Evolutionary conservation across 2,329 filamentous ascomycete genomes (phyloP), one percentile per base, ranked within the genome.

Genomic region (Anisogramma anomala): DNA sequence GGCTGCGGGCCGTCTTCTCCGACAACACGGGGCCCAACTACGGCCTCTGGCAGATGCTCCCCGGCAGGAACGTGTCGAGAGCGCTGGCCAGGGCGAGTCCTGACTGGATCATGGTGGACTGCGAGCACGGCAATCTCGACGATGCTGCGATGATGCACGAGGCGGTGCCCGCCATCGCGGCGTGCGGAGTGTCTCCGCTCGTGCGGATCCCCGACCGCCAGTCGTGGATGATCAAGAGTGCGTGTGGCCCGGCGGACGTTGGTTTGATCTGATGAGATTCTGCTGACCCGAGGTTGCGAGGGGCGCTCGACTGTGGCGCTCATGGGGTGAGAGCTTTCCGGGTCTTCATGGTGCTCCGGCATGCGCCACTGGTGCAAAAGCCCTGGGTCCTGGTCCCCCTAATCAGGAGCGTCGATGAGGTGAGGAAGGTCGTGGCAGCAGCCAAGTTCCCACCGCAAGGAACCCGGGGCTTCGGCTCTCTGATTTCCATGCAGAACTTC

Each of bases 91-190:
- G 74, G 41, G 70, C 70, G 1, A 79, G 77, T 1, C 67, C 79
- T 1, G 79, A 83, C 53, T 82, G 79, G 68, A 72, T 84, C 8
- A 64, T 81, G 56, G 72, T 74, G 19, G 72, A 74, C 53, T 72
- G 70, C 51, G 70, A 72, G 45, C 72, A 76, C 53, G 72, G 72
- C 6, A 72, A 68, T 41, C 69, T 75, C 30, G 68, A 71, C 48
- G 69, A 74, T 56, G 65, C 65, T 26, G 63, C 68, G 1, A 75
- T 68, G 1, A 75, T 75, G 73, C 68, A 76, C 49, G 72, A 75
- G 47, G 69, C 68, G 0, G 71, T 76, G 2, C 68, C 69, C 15
- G 72, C 69, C 3, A 72, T 74, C 28, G 72, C 71, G 2, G 67
- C 69, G 18, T 66, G 68, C 43, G 71, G 70, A 3, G 66, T 69